Conservation (phyloP, 164 flowering plant species). For the Annona squamosa region DNA sequence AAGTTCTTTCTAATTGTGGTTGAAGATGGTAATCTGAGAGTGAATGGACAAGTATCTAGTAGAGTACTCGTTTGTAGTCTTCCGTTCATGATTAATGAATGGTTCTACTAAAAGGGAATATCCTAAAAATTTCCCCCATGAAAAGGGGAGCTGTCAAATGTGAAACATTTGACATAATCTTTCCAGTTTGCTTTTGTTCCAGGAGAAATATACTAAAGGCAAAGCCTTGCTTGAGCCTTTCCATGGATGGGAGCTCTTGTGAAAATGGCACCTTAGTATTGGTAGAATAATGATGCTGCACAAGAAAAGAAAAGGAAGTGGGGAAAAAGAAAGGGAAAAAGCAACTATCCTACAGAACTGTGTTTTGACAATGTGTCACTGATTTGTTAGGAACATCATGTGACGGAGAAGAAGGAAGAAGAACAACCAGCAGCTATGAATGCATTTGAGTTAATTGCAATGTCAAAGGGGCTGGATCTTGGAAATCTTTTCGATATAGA, state of each 20-base stretch:
- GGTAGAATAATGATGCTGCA: no score
- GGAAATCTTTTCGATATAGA: conserved; percentile 78
- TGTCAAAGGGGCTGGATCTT: conserved; percentile 91
- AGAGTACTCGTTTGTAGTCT: neutral
- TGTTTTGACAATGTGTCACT: no score
- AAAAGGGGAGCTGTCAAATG: neutral
- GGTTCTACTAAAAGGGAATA: neutral
- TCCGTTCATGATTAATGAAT: neutral
- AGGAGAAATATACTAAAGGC: no score
- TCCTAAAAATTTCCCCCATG: neutral
- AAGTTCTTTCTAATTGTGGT: neutral
- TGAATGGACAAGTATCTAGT: neutral
- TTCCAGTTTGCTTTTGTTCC: no score
- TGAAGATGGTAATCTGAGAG: neutral
- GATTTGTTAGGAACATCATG: conserved; percentile 66
- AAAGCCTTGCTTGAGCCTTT: no score
- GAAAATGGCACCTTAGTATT: no score
- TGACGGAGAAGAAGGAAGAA: conserved; percentile 73
- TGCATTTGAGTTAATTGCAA: conserved; percentile 91
- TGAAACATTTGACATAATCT: no score
- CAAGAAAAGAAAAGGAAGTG: no score
- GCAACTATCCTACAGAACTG: no score
- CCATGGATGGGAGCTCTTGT: no score
- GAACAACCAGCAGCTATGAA: conserved; percentile 81
- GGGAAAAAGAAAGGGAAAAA: no score